These are phyloP conservation scores for Diaporthe sp. DNA, from an alignment of 2,329 filamentous ascomycete species.

Conservation along the genomic window DNA sequence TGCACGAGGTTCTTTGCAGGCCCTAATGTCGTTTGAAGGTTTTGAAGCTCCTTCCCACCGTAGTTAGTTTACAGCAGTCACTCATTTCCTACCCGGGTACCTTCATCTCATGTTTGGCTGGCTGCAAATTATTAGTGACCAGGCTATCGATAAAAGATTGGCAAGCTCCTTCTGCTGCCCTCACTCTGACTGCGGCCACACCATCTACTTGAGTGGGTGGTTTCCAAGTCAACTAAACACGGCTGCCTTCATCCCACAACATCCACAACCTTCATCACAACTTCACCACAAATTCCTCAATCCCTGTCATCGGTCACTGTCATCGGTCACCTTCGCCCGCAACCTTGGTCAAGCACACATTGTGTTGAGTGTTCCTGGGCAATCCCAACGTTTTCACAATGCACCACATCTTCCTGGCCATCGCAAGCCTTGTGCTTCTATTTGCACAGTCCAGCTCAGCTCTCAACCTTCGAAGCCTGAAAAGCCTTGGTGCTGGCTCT, in stretches of 20 bases:
- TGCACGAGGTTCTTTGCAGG: not conserved
- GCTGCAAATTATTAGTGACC: too few relatives aligned
- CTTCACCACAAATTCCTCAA: too few relatives aligned
- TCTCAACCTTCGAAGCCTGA: not conserved
- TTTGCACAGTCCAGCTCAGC: not conserved
- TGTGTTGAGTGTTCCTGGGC: not conserved
- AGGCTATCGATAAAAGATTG: not conserved
- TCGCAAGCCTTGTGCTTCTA: slow-evolving; percentile 3
- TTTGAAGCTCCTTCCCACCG: not conserved
- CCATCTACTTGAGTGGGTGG: not conserved
- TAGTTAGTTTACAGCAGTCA: not conserved
- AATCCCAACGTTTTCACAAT: not conserved
- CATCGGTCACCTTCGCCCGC: too few relatives aligned
- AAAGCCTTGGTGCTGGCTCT: not conserved
- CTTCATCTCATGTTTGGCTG: too few relatives aligned
- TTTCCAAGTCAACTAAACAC: not conserved
- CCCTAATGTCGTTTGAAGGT: not conserved
- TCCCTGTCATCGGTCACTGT: too few relatives aligned
- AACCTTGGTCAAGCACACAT: not conserved
- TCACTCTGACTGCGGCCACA: not conserved
- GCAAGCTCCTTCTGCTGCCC: not conserved
- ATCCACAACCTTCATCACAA: not conserved
- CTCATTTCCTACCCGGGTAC: too few relatives aligned
- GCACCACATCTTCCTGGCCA: not conserved
- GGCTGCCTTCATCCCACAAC: not conserved